Base-by-base conservation (phyloP, 352 stramenopile species). In the Blastocystis sp. region DNA sequence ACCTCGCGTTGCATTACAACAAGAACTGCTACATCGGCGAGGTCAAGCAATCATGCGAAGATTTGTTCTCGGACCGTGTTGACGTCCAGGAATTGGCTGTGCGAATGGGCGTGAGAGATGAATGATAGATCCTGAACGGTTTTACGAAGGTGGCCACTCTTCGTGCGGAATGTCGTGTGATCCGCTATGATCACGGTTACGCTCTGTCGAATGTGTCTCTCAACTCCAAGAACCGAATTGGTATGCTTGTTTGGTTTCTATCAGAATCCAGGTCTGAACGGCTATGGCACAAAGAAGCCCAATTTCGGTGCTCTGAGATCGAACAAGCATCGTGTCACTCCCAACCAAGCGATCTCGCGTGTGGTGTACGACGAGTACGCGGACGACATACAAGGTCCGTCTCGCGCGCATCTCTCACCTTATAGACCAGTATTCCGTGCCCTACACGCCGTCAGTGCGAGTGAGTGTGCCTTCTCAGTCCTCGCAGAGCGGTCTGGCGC, bases 231-330 rank as follows among this genome's bases (percentile, higher is more conserved):
- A 19, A 62, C 55, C 55, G 55, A 24, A 19, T 62, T 62, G 55
- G 55, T 62, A 24, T 62, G n/a, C 19, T 62, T 24, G n/a, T 62
- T 62, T 19, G n/a, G 19, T n/a, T 62, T 19, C 55, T 62, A 62
- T 62, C 16, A 62, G 19, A 24, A 19, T n/a, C 16, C n/a, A 62
- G 55, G 16, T 62, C 55, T 62, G 55, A 62, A 62, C 55, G n/a
- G 55, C n/a, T 62, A 62, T 62, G n/a, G n/a, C 55, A 62, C 55
- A 62, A 62, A 62, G 55, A 62, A 62, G 55, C 55, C 55, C 19
- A 62, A 62, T 62, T 24, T 62, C 55, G 16, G 16, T 24, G 55
- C 55, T 19, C 19, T 62, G 55, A 62, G n/a, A 62, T n/a, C n/a
- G n/a, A n/a, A n/a, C n/a, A n/a, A n/a, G n/a, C n/a, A n/a, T n/a